These are phyloP conservation scores for Candida patagonica DNA, from an alignment of 805 yeast genomes.

Conservation along the genomic window DNA sequence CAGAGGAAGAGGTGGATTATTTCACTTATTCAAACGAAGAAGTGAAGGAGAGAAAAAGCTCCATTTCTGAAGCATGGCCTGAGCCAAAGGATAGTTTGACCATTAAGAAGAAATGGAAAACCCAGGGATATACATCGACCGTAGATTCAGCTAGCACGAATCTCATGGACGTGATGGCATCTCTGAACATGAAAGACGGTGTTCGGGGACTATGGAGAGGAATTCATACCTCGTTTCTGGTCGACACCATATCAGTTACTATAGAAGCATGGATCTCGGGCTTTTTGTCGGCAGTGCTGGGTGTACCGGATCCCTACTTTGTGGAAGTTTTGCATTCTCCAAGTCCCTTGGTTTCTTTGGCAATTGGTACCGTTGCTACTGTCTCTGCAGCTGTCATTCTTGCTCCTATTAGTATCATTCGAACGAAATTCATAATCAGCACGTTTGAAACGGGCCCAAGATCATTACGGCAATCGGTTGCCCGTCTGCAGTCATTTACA, in stretches of 20 bases:
- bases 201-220: constrained; percentile 56
- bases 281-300: constrained; percentile 66
- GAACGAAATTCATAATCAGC: constrained; percentile 68
- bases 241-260: constrained; percentile 64
- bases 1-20: constrained; percentile 38
- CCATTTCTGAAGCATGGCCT: constrained; percentile 2
- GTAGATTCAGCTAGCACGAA: constrained; percentile 22
- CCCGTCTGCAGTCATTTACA: constrained; percentile 38
- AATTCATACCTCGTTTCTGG: constrained; percentile 69
- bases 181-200: constrained; percentile 58
- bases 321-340: constrained; percentile 75
- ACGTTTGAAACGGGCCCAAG: constrained; percentile 44
- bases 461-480: constrained; percentile 62
- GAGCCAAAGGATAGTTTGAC: constrained; percentile 4
- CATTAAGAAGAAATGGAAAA: constrained; percentile 1
- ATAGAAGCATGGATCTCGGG: constrained; percentile 91
- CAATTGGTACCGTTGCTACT: constrained; percentile 61
- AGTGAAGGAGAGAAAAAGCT: constrained; percentile 2
- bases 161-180: constrained; percentile 28
- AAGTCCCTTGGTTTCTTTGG: constrained; percentile 59
- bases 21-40: constrained; percentile 27
- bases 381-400: constrained; percentile 62
- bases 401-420: constrained; percentile 73
- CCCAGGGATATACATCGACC: constrained; percentile 5
- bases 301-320: constrained; percentile 82